Base-by-base conservation (phyloP, 805 yeast genomes). In the Nakazawaea molendinolei region DNA sequence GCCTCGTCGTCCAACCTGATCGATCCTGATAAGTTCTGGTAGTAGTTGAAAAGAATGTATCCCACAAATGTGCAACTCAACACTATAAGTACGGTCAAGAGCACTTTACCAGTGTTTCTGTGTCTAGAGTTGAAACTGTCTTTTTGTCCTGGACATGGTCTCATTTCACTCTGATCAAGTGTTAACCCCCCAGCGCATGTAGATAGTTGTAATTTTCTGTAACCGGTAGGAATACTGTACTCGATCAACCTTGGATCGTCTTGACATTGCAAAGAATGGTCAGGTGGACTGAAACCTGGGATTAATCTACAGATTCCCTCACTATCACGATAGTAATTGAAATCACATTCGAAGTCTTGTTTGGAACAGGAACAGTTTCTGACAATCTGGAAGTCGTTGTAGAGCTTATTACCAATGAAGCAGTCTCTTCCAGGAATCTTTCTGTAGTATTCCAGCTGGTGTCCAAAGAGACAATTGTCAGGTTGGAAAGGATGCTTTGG, bases 271-370 rank as follows among this genome's bases (percentile, higher is more conserved):
- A 69, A 70, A 30, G 68, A 58, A 43, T 78, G 78, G 47, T 83
- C 82, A 13, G 79, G 75, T 8, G 89, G 84, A 3, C 65, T 54
- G 41, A 69, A 64, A 0, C 95, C 95, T 12, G 71, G 68, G 13
- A 85, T 84, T 29, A 86, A 69, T 50, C 71, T 74, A 61, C 97
- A 89, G 10, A 83, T 76, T 20, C 90, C 90, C 48, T 81, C 90
- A 0, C 49, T 42, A 40, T 77, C 82, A 38, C 80, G 69, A 44
- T 56, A 67, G 55, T 69, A 86, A 57, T 86, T 86, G 64, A 75
- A 83, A 53, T 89, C 97, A 69, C 97, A 89, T 56, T 89, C 97
- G 51, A 62, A 90, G 50, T 87, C 97, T 40, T 73, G 71, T 53
- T 92, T 71, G 0, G 89, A 69, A 62, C 97, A 89, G 1, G 81